phyloP scores from a whole-genome alignment of 2,329 filamentous ascomycete species.

The Nemania sp. region DNA sequence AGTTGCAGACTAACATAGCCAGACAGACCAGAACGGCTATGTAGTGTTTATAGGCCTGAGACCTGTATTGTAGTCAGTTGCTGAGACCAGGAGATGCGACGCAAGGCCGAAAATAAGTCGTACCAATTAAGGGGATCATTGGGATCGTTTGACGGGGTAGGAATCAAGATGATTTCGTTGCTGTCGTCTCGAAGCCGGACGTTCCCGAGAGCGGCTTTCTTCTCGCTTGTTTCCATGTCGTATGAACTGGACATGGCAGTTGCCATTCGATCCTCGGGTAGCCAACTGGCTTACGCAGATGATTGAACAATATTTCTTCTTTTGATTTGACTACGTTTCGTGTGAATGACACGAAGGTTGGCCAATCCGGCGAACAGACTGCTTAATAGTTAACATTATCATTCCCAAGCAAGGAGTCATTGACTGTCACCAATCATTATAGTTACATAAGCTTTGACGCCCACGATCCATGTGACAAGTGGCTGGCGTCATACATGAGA shows the following conservation, averaged over 20 bases:
- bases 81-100: neutral
- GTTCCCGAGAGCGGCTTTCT: conserved; percentile 43
- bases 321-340: too few relatives aligned
- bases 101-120: neutral
- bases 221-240: neutral
- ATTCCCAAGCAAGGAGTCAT: too few relatives aligned
- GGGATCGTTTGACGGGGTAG: conserved; percentile 41
- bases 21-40: conserved; percentile 53
- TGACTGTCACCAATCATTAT: too few relatives aligned
- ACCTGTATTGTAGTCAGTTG: conserved; percentile 37
- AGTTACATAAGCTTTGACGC: too few relatives aligned
- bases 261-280: too few relatives aligned
- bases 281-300: too few relatives aligned
- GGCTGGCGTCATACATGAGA: too few relatives aligned
- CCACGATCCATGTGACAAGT: too few relatives aligned
- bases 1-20: conserved; percentile 60
- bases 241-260: neutral
- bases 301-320: too few relatives aligned
- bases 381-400: too few relatives aligned
- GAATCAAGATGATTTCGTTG: conserved; percentile 42
- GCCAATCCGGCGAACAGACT: too few relatives aligned
- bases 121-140: conserved; percentile 45
- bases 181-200: conserved; percentile 48
- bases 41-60: conserved; percentile 52
- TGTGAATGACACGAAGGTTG: too few relatives aligned